Conservation (phyloP, 257 asterid genomes). For the Linaria vulgaris region DNA sequence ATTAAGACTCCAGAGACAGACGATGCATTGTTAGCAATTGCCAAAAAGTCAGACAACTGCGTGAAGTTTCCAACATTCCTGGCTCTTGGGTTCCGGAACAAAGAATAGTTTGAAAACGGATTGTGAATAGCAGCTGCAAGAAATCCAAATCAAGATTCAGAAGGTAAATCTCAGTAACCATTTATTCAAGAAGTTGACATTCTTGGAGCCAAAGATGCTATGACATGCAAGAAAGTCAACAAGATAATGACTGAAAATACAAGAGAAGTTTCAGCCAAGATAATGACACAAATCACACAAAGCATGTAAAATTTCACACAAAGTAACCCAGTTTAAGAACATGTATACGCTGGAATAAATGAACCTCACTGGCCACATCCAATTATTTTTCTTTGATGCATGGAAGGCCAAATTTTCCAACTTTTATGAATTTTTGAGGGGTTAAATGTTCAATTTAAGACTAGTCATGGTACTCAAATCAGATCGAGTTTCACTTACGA, state of each 20-base stretch:
- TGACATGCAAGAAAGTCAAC: constrained; percentile 16
- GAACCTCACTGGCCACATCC: background rate
- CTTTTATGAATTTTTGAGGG: background rate
- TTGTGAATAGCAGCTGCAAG: constrained; percentile 60
- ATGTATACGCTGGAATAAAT: constrained; percentile 3
- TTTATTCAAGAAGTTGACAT: constrained; percentile 10
- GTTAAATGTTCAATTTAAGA: background rate
- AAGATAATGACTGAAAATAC: background rate
- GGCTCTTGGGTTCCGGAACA: constrained; percentile 57
- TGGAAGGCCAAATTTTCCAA: background rate
- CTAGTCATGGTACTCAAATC: no score
- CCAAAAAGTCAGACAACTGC: constrained; percentile 61
- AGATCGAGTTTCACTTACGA: constrained; percentile 47
- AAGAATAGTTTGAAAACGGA: constrained; percentile 27
- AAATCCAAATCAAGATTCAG: constrained; percentile 20
- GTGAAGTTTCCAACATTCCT: constrained; percentile 39
- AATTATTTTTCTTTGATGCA: background rate
- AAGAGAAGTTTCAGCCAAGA: no score
- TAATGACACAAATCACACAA: no score
- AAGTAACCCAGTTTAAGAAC: constrained; percentile 2
- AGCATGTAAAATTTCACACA: background rate
- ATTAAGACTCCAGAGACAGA: constrained; percentile 73
- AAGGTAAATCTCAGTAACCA: constrained; percentile 14
- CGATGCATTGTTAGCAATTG: constrained; percentile 51
- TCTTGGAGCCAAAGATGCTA: constrained; percentile 8